Conservation (phyloP, 2,329 filamentous ascomycete species). For the Aspergillus viridinutans region DNA sequence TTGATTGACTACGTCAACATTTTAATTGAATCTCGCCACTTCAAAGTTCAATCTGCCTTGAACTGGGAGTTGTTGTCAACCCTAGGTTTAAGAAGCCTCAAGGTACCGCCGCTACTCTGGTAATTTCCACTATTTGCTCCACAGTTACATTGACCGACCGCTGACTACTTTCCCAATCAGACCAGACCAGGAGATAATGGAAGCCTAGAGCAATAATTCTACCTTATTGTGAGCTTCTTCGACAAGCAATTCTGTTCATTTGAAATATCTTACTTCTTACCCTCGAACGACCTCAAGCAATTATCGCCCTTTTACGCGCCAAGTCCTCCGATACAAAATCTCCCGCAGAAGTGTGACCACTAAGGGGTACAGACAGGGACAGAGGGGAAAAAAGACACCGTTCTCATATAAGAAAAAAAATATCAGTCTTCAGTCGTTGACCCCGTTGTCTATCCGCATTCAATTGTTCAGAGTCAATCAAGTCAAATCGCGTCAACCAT, state of each 20-base stretch:
- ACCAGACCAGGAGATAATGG: neutral
- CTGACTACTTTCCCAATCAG: neutral
- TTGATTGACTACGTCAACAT: neutral
- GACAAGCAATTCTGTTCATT: neutral
- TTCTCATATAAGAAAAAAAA: neutral
- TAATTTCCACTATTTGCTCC: neutral
- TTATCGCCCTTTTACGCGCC: neutral
- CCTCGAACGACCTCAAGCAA: neutral
- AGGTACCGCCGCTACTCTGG: neutral
- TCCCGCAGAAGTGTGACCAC: neutral
- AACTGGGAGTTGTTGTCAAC: neutral
- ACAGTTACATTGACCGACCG: neutral
- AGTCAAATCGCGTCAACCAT: slow-evolving; percentile 13
- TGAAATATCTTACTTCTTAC: neutral
- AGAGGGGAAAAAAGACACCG: neutral
- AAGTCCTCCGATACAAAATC: neutral
- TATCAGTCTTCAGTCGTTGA: neutral
- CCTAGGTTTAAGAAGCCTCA: too few relatives aligned
- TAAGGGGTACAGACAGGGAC: neutral
- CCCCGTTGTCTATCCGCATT: neutral
- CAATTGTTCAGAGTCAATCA: slow-evolving; percentile 3
- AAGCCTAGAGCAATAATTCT: neutral
- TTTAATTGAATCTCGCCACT: neutral
- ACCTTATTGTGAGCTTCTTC: neutral
- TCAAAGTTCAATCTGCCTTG: neutral